Conservation (phyloP, 2,329 filamentous ascomycete genomes). For the Penicillium expansum region DNA sequence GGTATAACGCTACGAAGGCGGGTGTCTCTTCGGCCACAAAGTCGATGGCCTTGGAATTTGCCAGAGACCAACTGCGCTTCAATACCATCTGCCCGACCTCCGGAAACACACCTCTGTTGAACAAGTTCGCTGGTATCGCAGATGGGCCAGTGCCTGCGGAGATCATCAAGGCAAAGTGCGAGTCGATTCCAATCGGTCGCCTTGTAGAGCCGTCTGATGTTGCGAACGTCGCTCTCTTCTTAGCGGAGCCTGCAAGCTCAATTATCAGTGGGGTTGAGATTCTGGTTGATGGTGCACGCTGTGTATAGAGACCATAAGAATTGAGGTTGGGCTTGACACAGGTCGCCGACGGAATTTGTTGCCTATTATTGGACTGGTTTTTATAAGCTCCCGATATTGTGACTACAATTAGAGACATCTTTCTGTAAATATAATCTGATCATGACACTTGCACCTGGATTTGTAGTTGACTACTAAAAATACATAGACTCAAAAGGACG, state of each 20-base stretch:
- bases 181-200: not conserved
- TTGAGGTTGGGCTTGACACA: no score
- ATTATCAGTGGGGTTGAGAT: constrained; percentile 16
- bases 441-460: no score
- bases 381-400: no score
- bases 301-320: not conserved
- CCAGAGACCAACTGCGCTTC: not conserved
- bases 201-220: not conserved
- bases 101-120: not conserved
- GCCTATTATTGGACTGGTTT: no score
- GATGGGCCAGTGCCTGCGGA: not conserved
- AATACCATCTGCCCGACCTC: not conserved
- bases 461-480: no score
- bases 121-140: not conserved
- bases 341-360: no score
- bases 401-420: no score
- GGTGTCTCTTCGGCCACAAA: not conserved
- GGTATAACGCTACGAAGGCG: not conserved
- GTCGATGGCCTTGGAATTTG: not conserved
- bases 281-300: constrained; percentile 13
- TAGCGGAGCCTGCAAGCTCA: constrained; percentile 5
- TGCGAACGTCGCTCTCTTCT: not conserved
- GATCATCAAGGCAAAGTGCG: not conserved
- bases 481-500: no score
- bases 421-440: no score